Base-by-base conservation (phyloP, 129 eudicot genomes). In the Centaurea solstitialis region DNA sequence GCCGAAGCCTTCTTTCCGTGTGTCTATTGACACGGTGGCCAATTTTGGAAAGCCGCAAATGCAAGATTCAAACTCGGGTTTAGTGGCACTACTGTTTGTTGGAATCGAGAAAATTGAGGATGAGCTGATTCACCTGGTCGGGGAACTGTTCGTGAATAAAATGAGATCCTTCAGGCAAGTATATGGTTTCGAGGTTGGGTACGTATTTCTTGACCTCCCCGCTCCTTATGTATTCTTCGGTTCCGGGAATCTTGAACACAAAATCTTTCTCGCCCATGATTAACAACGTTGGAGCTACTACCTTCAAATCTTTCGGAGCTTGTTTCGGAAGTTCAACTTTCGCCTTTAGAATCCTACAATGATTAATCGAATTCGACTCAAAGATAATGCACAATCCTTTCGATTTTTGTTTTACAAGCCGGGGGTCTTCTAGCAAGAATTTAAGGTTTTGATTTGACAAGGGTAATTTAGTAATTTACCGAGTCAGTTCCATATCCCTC, bases 231-330 rank as follows among this genome's bases (percentile, higher is more conserved):
- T 72, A 80, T 3, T 80, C 77, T 9, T 20, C 78, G 6, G 70
- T 59, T 72, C 83, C 83, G 22, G 83, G 83, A 15, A 80, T 59
- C 7, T 40, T 43, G 12, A 80, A 80, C 77, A 71, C 76, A 1
- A 70, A 80, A 80, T 80, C 83, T 73, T 80, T 80, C 72, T 80
- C 83, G 61, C 83, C 83, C 78, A 80, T 80, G 78, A 79, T 79
- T 17, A 79, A 20, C 28, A 79, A 61, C 15, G 83, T n/a, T 7
- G 83, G 83, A 37, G 72, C 77, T 53, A 37, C 83, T 18, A 79
- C 28, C 61, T 71, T 72, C 28, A 62, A 1, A 47, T 79, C 77
- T 79, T 79, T 61, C 20, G 70, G 70, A 76, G 80, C 80, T 76
- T 75, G 28, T 75, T 75, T 75, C 37, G 79, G 50, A 59, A 4